Conservation (phyloP, 2,329 filamentous ascomycete genomes). For the Beauveria scarabaeidicola region DNA sequence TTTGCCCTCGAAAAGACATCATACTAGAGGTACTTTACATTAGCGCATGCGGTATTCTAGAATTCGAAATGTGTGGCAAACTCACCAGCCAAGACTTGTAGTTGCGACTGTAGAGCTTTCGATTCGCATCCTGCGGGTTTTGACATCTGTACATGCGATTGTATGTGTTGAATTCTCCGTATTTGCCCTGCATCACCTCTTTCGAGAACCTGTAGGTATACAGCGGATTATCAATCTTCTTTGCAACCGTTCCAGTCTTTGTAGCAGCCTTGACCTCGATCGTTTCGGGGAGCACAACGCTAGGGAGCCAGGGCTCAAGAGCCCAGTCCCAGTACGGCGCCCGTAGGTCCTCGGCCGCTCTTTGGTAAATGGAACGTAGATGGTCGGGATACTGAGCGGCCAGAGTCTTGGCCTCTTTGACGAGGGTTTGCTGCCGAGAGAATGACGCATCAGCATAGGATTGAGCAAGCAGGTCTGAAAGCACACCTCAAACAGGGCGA, state of each 20-base stretch:
- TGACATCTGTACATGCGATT: slow-evolving; percentile 20
- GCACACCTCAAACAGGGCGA: slow-evolving; percentile 45
- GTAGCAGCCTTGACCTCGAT: slow-evolving; percentile 33
- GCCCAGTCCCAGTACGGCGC: slow-evolving; percentile 51
- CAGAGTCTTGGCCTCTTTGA: slow-evolving; percentile 35
- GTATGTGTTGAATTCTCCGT: slow-evolving; percentile 23
- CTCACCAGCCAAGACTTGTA: slow-evolving; percentile 32
- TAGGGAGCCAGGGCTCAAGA: slow-evolving; percentile 31
- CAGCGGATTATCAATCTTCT: slow-evolving; percentile 42
- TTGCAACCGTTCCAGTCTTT: slow-evolving; percentile 20
- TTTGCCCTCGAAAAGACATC: slow-evolving; percentile 29
- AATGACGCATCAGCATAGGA: too few relatives aligned
- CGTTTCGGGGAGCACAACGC: slow-evolving; percentile 25
- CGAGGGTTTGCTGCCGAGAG: slow-evolving; percentile 39
- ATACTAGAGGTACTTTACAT: slow-evolving; percentile 23
- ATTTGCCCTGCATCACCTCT: slow-evolving; percentile 28
- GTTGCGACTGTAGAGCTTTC: slow-evolving; percentile 21
- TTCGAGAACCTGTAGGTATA: slow-evolving; percentile 41
- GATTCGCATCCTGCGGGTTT: slow-evolving; percentile 33
- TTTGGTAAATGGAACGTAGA: slow-evolving; percentile 28
- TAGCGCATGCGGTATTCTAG: background rate
- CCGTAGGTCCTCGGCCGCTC: slow-evolving; percentile 38
- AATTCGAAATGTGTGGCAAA: background rate
- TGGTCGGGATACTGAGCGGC: slow-evolving; percentile 33
- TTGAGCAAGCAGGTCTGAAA: background rate